Conservation (phyloP, 2,329 filamentous ascomycete genomes). For the Orbilia quercus region DNA sequence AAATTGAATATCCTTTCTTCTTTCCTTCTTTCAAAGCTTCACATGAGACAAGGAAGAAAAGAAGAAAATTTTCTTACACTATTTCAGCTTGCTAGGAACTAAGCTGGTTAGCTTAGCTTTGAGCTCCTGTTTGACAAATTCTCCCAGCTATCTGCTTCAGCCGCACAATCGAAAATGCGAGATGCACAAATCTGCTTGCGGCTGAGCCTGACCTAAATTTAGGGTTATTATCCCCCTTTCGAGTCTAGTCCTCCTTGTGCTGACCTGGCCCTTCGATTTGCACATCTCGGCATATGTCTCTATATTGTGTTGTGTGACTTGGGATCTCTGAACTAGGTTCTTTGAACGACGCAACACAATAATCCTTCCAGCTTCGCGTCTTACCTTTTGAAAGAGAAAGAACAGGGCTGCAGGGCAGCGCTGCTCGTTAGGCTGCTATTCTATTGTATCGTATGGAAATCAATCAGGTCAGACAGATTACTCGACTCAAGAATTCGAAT, state of each 20-base stretch:
- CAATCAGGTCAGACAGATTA: too few relatives aligned
- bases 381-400: too few relatives aligned
- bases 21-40: too few relatives aligned
- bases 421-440: too few relatives aligned
- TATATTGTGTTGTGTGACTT: neutral
- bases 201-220: conserved; percentile 55
- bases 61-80: neutral
- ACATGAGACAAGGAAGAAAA: neutral
- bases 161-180: conserved; percentile 28
- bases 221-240: conserved; percentile 36
- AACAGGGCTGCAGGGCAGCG: too few relatives aligned
- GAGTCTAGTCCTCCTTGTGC: conserved; percentile 27
- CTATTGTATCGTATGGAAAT: too few relatives aligned
- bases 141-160: conserved; percentile 39
- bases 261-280: conserved; percentile 4
- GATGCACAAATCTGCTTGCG: conserved; percentile 45
- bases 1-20: too few relatives aligned
- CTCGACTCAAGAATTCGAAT: too few relatives aligned
- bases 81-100: conserved; percentile 2
- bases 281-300: neutral
- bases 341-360: too few relatives aligned
- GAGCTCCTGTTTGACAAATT: conserved; percentile 50
- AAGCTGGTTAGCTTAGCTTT: conserved; percentile 19
- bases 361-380: too few relatives aligned
- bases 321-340: neutral